These are phyloP conservation scores for Corrigiola litoralis DNA, from an alignment of 179 eudicot genomes.

Conservation along the genomic window DNA sequence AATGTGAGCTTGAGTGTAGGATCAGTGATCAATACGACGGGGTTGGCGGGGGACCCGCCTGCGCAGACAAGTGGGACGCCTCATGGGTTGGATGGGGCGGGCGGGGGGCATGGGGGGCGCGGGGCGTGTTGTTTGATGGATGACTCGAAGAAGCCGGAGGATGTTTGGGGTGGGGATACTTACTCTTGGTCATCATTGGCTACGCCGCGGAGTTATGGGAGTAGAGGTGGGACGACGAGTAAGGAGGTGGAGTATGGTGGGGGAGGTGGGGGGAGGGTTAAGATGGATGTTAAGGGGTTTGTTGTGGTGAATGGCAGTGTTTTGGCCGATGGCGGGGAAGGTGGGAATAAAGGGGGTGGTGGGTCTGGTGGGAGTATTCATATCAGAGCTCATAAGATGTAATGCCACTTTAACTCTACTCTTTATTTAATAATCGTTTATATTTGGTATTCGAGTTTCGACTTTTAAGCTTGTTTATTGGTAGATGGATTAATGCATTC, in stretches of 20 bases:
- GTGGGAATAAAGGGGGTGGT: constrained; percentile 89
- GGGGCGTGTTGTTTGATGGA: constrained; percentile 88
- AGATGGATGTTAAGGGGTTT: constrained; percentile 35
- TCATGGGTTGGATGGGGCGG: constrained; percentile 54
- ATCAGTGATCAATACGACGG: constrained; percentile 69
- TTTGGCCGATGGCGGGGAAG: constrained; percentile 87
- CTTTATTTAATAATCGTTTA: background rate
- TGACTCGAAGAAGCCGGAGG: constrained; percentile 65
- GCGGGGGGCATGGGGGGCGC: constrained; percentile 94
- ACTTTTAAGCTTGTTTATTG: background rate
- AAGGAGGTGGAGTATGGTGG: constrained; percentile 82
- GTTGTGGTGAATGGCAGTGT: constrained; percentile 49
- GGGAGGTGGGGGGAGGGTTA: constrained; percentile 81
- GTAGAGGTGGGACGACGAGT: constrained; percentile 80
- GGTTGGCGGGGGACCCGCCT: constrained; percentile 68
- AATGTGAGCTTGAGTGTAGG: constrained; percentile 48
- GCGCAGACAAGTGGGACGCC: constrained; percentile 76
- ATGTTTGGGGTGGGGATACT: constrained; percentile 95
- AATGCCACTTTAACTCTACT: constrained; percentile 18
- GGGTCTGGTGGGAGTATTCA: constrained; percentile 96
- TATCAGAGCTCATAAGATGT: constrained; percentile 64
- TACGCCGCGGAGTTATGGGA: constrained; percentile 77
- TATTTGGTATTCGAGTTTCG: constrained; percentile 1
- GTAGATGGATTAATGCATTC: too few species aligned
- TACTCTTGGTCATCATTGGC: constrained; percentile 68